Evolutionary conservation across 768 basidiomycete genomes (phyloP), one percentile per base, ranked within the genome.

Genomic region (Russula abietina): DNA sequence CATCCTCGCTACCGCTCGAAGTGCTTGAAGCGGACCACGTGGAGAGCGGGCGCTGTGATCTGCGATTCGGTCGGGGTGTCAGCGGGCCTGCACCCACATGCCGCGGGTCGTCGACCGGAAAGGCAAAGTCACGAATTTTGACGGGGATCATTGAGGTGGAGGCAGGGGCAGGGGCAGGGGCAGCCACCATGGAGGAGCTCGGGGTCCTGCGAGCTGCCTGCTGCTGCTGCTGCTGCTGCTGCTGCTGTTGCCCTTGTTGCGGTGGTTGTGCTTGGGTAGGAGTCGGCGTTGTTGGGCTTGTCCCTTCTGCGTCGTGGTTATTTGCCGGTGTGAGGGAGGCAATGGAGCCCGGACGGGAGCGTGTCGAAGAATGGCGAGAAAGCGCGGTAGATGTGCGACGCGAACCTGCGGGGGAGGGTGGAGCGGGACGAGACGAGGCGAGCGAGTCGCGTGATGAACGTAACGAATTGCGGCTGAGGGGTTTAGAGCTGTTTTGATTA

Each of bases 391-490:
- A 78, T 6, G 76, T 66, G 28, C 79, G 76, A 39, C 83, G 79
- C 0, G 83, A 83, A 5, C 77, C 60, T 0, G 77, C 81, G 17
- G 85, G 85, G 1, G 83, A 86, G 4, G 81, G 81, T 0, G 86
- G 85, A 0, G 85, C 85, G 38, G 83, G 84, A 5, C 85, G 82
- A 0, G 78, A 79, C 14, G 80, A 79, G 0, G 75, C 76, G 64
- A 76, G 80, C 19, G 74, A 69, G 51, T 71, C 74, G 22, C 74
- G 70, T 17, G 72, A 70, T 36, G 75, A 33, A 46, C 43, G 51
- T 26, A 76, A 79, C 33, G 74, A 69, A 49, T 70, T 73, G 30
- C 73, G 70, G 11, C 72, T 70, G 8, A 71, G 68, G 39, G 76
- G 71, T 41, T 70, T 67, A 71, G 72, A 39, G 68, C 69, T 43